Percentiles rank a stretch among this genome's conserved stretches.
These are phyloP conservation scores for Venturia asperata DNA, from an alignment of 2,329 filamentous ascomycete species.

Conservation along the genomic window DNA sequence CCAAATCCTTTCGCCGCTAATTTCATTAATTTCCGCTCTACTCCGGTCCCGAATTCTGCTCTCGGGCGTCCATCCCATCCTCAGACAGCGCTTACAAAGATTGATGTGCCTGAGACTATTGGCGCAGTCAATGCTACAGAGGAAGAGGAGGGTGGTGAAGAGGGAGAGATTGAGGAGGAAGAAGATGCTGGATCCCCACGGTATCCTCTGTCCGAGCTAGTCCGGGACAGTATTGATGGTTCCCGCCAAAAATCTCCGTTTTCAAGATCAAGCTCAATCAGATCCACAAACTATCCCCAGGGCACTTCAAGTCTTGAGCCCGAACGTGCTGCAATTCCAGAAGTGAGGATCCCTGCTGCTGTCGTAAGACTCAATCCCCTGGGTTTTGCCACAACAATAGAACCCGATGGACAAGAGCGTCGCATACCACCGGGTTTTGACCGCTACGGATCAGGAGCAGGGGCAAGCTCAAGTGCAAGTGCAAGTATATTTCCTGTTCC, in stretches of 20 bases:
- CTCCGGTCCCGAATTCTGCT: neutral
- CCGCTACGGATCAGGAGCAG: neutral
- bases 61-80: neutral
- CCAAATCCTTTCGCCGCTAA: neutral
- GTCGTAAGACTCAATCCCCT: neutral
- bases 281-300: conserved; percentile 6
- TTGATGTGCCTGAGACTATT: neutral
- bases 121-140: neutral
- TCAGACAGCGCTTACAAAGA: neutral
- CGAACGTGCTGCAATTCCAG: neutral
- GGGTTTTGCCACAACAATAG: neutral
- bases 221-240: neutral
- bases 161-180: neutral
- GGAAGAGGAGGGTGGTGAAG: neutral
- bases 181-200: neutral
- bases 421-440: neutral
- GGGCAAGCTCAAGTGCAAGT: neutral
- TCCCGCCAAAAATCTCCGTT: neutral
- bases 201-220: neutral
- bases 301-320: neutral
- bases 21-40: no score
- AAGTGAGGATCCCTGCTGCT: neutral
- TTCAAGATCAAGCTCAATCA: conserved; percentile 4
- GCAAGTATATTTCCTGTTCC: neutral
- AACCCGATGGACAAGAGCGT: neutral